Evolutionary conservation across 176 grass and related monocot genomes (phyloP), one percentile per base, ranked within the genome.

Genomic region (Eragrostis nindensis): DNA sequence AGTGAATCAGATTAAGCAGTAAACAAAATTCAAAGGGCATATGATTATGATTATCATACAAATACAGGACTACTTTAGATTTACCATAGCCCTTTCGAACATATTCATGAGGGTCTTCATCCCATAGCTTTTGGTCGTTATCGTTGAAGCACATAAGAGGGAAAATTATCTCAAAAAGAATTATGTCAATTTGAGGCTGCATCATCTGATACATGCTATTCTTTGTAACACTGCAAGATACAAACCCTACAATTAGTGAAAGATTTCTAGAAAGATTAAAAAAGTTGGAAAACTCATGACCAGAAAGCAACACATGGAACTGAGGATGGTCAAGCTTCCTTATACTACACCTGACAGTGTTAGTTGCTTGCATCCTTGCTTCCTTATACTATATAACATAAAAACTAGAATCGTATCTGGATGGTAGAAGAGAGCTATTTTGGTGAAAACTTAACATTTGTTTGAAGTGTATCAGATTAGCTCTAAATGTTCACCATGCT

Each of bases 131-230:
- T 77, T 93, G 88, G 74, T 98, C 95, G n/a, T 91, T 92, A 62
- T 98, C 92, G 69, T 89, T 98, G 83, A 94, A 98, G 84, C 95
- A 98, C 95, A 98, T 98, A 16, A 98, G 87, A 82, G 92, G 95
- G 70, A 98, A 98, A 66, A 93, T 88, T 79, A 98, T 98, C 66
- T 98, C 90, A 87, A 94, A 98, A 79, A 98, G 62, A 86, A 98
- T 70, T 52, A 87, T 84, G 75, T 98, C 90, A 25, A 98, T 87
- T 66, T 94, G 95, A 45, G 90, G 86, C 44, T 94, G 92, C 90
- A 98, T 91, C 83, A 98, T 80, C 77, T 98, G 92, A 82, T 93
- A 98, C 92, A 93, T 98, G 44, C 78, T 91, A 49, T 93, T 98
- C 82, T 94, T 98, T 41, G 92, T 79, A 77, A 98, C 88, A 70